Evolutionary conservation across 805 yeast species (phyloP), one percentile per base, ranked within the genome.

Genomic region (Pichia phayaonensis): DNA sequence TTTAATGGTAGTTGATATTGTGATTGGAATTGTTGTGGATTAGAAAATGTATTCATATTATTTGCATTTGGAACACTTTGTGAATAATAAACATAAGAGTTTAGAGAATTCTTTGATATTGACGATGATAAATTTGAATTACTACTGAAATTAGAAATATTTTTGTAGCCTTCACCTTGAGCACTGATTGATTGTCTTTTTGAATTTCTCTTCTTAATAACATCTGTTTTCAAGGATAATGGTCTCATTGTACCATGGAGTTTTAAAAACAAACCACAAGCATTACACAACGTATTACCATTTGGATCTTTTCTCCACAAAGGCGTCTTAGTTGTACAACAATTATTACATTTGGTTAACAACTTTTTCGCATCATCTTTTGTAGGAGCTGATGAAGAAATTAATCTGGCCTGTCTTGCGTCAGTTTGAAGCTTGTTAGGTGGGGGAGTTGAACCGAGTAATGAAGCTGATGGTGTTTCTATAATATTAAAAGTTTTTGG

Each of bases 181-280:
- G 42, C 41, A 43, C 53, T 51, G 12, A 59, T 40, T 13, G 63
- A 54, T 42, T 66, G 70, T 55, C 69, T 61, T 49, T 78, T 75
- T 3, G 81, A 74, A 51, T 73, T 72, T 57, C 85, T 66, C 62
- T 80, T 80, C 50, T 77, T 79, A 47, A 80, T 80, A 1, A 90
- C 94, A 64, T 90, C 97, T 0, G 97, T 86, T 48, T 65, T 65
- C 42, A 65, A 65, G 23, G 82, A 74, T 23, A 80, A 64, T 1
- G 85, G 85, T 47, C 85, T 64, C 61, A 78, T 77, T 3, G 84
- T 77, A 18, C 85, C 85, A 58, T 80, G 85, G 20, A 80, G 63
- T 58, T 80, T 80, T 48, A 75, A 72, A 59, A 80, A 80, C 22
- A 80, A 66, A 0, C 85, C 85, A 66, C 85, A 80, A 0, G 85